A percentile compares a stretch with the other conserved stretches of the same genome.
These are phyloP conservation scores for Paramyrothecium roridum DNA, from an alignment of 2,329 filamentous ascomycete genomes.

Conservation along the genomic window DNA sequence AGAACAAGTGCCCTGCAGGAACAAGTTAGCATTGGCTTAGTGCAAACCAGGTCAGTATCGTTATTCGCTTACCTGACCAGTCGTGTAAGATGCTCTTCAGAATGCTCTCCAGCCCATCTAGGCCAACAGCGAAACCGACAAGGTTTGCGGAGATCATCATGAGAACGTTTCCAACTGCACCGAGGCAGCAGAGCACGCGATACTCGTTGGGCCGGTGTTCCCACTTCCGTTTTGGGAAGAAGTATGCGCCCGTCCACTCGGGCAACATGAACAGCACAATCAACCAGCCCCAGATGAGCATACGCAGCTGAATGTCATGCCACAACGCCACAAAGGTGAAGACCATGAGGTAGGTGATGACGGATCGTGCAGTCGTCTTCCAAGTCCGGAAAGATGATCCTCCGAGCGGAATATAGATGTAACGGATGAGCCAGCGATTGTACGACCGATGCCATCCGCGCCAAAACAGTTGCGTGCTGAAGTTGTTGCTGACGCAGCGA, in stretches of 20 bases:
- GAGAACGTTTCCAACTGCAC: conserved; percentile 78
- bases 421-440: conserved; percentile 92
- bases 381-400: conserved; percentile 55
- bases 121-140: conserved; percentile 88
- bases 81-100: conserved; percentile 72
- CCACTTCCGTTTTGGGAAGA: conserved; percentile 76
- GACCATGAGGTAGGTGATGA: conserved; percentile 76
- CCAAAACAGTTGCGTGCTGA: conserved; percentile 89
- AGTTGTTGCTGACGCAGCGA: conserved; percentile 93
- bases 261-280: conserved; percentile 92
- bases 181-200: conserved; percentile 74
- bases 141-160: conserved; percentile 97
- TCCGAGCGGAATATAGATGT: conserved; percentile 89
- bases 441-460: conserved; percentile 92
- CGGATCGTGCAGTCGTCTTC: conserved; percentile 49
- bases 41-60: not conserved
- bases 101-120: conserved; percentile 81
- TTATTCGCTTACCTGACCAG: conserved; percentile 54
- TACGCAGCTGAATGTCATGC: conserved; percentile 91
- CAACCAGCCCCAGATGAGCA: conserved; percentile 96
- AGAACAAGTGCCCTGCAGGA: conserved; percentile 62
- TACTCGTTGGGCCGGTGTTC: conserved; percentile 67
- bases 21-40: conserved; percentile 14
- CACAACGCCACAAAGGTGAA: conserved; percentile 98
- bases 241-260: conserved; percentile 67